Evolutionary conservation across 164 flowering plant genomes (phyloP), one percentile per base, ranked within the genome.

Genomic region (Stephania cephalantha): DNA sequence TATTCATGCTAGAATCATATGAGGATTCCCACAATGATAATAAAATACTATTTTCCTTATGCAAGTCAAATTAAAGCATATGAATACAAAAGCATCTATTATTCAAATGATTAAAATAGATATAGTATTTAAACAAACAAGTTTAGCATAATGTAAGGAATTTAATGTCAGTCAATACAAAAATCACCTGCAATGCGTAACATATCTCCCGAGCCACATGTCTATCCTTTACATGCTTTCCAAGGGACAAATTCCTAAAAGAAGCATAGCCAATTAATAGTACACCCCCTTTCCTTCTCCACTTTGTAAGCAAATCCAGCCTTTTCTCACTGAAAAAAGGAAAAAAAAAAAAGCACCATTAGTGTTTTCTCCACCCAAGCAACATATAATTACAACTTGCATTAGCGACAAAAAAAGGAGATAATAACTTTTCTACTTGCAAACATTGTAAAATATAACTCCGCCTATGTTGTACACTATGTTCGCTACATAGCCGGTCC

Each of bases 211-310:
- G 82, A 31, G 97, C 95, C 80, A 83, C 66, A 52, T 85, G 78
- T 35, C 85, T 85, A 79, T 94, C 94, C 83, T 89, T 96, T 17
- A 86, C 83, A 82, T 88, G 73, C 85, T 89, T 96, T 64, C 94
- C 97, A 73, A 91, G 82, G 22, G 97, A 87, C 71, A 94, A 83
- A 83, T 90, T 96, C 25, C 99, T 87, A 78, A 96, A 96, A 78
- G 97, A 85, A 73, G 89, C 9, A 75, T 96, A 96, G 17, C 99
- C 97, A 78, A 96, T 96, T 78, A 96, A 82, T 73, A 96, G 88
- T 18, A 96, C 86, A 35, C 99, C 99, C 69, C 99, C 99, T 78
- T 96, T 96, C 3, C 77, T 68, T 83, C 89, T 94, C 99, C 99
- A 96, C 83, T 94, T 96, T 63, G 85, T 83, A 65, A 96, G 88